Evolutionary conservation across 345 rosid species (phyloP).

Genomic region (Viola odorata): DNA sequence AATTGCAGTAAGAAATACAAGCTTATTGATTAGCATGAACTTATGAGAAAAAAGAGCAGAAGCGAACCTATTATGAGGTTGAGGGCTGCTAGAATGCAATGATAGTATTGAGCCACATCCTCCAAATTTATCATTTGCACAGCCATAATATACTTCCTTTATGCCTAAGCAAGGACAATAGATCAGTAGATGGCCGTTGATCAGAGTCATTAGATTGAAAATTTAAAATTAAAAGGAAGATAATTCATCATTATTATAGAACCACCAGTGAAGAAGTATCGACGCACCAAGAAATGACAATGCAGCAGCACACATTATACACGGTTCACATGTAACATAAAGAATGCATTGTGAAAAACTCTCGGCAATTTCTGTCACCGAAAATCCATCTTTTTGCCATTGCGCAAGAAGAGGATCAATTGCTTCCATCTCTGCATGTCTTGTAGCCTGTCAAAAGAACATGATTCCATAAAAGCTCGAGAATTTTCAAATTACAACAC

Average conservation of each 20-base stretch:
- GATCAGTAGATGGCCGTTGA: too few species aligned
- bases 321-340: slow-evolving; percentile 88
- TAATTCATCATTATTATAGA: background rate
- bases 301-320: slow-evolving; percentile 93
- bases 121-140: slow-evolving; percentile 80
- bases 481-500: background rate
- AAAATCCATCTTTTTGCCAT: slow-evolving; percentile 58
- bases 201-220: too few species aligned
- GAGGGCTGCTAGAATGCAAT: slow-evolving; percentile 42
- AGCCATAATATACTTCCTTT: slow-evolving; percentile 67
- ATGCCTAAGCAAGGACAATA: slow-evolving; percentile 30
- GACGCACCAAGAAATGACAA: slow-evolving; percentile 61
- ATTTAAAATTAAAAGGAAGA: background rate
- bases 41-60: background rate
- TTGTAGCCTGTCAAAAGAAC: slow-evolving; percentile 46
- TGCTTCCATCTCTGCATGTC: slow-evolving; percentile 98
- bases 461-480: background rate
- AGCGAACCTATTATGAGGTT: slow-evolving; percentile 19
- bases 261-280: background rate
- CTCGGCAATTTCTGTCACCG: slow-evolving; percentile 49
- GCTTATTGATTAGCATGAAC: background rate
- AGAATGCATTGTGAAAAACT: slow-evolving; percentile 53
- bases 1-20: background rate
- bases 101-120: slow-evolving; percentile 81
- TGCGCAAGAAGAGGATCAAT: slow-evolving; percentile 57